Evolutionary conservation across 2,329 filamentous ascomycete species (phyloP).

Genomic region (Mariannaea sp.): DNA sequence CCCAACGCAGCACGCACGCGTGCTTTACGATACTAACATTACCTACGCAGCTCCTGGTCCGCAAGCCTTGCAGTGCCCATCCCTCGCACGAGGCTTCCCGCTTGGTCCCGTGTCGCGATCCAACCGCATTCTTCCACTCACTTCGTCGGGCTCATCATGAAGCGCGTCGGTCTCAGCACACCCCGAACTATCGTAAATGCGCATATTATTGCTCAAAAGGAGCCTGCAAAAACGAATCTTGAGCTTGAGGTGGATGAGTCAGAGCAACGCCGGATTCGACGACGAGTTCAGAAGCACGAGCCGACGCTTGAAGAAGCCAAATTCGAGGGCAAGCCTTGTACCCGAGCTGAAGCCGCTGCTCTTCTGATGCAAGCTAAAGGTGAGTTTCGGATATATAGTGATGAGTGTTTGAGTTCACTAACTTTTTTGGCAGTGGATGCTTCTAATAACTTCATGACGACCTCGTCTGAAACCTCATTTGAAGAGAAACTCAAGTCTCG

Average conservation of each 20-base stretch:
- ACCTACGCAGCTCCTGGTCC: constrained; percentile 31
- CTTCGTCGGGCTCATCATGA: constrained; percentile 40
- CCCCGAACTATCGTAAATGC: constrained; percentile 1
- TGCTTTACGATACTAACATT: constrained; percentile 20
- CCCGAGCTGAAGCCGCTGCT: constrained; percentile 19
- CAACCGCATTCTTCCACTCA: constrained; percentile 32
- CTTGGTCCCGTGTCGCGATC: constrained; percentile 41
- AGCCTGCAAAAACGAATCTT: background rate
- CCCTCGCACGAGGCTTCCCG: constrained; percentile 33
- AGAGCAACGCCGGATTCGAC: constrained; percentile 19
- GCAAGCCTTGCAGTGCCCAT: constrained; percentile 26
- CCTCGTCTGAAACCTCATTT: constrained; percentile 17
- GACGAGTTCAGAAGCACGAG: constrained; percentile 8
- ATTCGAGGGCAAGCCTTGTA: constrained; percentile 14
- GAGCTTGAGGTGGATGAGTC: constrained; percentile 17
- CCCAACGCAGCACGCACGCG: background rate
- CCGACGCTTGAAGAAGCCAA: background rate
- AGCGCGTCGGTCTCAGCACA: constrained; percentile 36
- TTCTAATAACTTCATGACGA: constrained; percentile 30
- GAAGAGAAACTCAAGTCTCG: constrained; percentile 19
- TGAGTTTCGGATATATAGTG: constrained; percentile 28
- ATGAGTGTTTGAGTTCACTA: too few species aligned
- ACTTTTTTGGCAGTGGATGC: constrained; percentile 34
- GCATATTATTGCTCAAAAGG: background rate
- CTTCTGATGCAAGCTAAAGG: constrained; percentile 39